These are phyloP conservation scores for Dictyophora rubrovolvata DNA, from an alignment of 768 basidiomycete species.

Conservation along the genomic window DNA sequence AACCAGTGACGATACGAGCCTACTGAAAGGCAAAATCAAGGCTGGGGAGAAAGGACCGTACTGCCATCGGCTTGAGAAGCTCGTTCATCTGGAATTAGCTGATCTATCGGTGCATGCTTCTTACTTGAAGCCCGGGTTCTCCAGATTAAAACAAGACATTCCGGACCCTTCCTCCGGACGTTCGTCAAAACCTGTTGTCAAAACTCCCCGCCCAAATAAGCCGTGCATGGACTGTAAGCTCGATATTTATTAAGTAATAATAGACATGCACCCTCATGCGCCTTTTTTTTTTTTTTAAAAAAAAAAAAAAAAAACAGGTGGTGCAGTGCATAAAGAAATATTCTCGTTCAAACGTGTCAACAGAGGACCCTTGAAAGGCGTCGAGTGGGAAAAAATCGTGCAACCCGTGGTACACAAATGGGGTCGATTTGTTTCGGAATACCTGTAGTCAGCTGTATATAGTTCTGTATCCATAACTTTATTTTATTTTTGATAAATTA, in stretches of 20 bases:
- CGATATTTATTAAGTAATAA: slow-evolving; percentile 20
- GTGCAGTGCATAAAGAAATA: slow-evolving; percentile 62
- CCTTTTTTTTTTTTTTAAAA: slow-evolving; percentile 17
- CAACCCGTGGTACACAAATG: slow-evolving; percentile 70
- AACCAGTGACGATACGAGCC: slow-evolving; percentile 29
- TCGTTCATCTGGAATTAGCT: slow-evolving; percentile 71
- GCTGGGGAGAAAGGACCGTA: slow-evolving; percentile 52
- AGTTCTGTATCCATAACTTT: not conserved
- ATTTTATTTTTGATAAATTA: not conserved
- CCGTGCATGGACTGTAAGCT: slow-evolving; percentile 38
- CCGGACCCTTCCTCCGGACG: slow-evolving; percentile 14
- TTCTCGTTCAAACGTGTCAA: slow-evolving; percentile 57
- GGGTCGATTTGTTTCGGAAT: slow-evolving; percentile 49
- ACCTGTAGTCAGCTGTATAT: slow-evolving; percentile 12
- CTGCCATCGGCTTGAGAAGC: slow-evolving; percentile 67
- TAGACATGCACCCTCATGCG: slow-evolving; percentile 4
- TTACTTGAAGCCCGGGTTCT: slow-evolving; percentile 49
- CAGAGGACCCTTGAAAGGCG: slow-evolving; percentile 43
- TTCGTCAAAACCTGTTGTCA: slow-evolving; percentile 16
- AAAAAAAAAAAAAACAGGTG: too few species aligned
- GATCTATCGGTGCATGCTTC: slow-evolving; percentile 50
- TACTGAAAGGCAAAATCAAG: slow-evolving; percentile 57
- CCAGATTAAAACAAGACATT: slow-evolving; percentile 23
- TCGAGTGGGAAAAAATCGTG: slow-evolving; percentile 68
- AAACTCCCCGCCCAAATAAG: slow-evolving; percentile 15